A percentile compares a stretch with the other conserved stretches of the same genome.
phyloP scores from a whole-genome alignment of 768 basidiomycete genomes.

The Rhodotorula sphaerocarpa region DNA sequence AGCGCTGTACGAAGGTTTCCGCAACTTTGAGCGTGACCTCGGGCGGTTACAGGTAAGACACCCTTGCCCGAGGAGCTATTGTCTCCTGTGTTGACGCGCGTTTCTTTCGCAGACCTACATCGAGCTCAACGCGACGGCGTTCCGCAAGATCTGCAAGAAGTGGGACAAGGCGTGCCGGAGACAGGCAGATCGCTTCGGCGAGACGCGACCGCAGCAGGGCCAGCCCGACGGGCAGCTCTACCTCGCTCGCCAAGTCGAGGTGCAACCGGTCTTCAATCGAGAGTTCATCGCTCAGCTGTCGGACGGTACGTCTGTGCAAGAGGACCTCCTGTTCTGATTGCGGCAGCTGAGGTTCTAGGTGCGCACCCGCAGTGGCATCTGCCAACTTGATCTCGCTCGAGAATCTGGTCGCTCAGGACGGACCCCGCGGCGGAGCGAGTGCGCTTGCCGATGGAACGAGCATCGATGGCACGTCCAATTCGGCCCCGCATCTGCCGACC shows the following conservation, averaged over 20 bases:
- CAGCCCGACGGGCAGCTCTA: conserved; percentile 80
- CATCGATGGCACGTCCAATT: conserved; percentile 31
- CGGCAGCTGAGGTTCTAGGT: conserved; percentile 69
- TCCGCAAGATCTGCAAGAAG: conserved; percentile 77
- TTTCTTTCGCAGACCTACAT: conserved; percentile 64
- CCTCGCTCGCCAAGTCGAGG: conserved; percentile 88
- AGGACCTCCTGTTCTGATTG: conserved; percentile 51
- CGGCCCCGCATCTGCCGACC: conserved; percentile 36
- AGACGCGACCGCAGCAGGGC: conserved; percentile 26
- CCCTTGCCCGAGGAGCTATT: neutral
- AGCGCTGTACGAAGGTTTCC: conserved; percentile 92
- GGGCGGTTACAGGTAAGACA: conserved; percentile 76
- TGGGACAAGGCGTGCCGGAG: conserved; percentile 64
- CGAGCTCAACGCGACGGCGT: conserved; percentile 93
- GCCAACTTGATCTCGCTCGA: conserved; percentile 59
- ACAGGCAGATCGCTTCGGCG: conserved; percentile 32
- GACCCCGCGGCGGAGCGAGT: conserved; percentile 12
- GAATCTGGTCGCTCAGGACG: conserved; percentile 63
- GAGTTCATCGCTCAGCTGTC: conserved; percentile 91
- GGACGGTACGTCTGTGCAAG: conserved; percentile 59
- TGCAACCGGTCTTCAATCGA: conserved; percentile 55
- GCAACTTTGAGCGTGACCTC: conserved; percentile 84
- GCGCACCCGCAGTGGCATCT: conserved; percentile 52
- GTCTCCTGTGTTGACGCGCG: conserved; percentile 7
- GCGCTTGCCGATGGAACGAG: conserved; percentile 35